These are phyloP conservation scores for Beauveria bassiana DNA, from an alignment of 2,329 filamentous ascomycete species.

Conservation along the genomic window DNA sequence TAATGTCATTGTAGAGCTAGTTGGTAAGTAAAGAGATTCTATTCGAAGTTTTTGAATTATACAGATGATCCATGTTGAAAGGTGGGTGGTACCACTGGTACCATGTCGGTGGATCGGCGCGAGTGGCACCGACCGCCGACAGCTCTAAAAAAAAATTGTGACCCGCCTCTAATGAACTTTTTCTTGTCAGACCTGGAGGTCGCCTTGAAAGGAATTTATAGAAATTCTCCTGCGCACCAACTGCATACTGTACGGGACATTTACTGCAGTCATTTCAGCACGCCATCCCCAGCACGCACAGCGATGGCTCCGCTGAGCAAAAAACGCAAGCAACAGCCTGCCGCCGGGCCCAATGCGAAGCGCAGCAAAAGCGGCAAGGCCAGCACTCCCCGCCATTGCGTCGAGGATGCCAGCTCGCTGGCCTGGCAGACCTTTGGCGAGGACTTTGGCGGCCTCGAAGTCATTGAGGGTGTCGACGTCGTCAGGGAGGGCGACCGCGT, in stretches of 20 bases:
- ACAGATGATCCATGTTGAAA: no score
- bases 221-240: background rate
- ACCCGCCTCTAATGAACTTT: background rate
- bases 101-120: constrained; percentile 6
- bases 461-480: constrained; percentile 87
- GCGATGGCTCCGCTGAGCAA: constrained; percentile 26
- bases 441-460: constrained; percentile 86
- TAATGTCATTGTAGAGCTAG: no score
- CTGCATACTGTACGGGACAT: background rate
- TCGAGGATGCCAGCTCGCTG: constrained; percentile 40
- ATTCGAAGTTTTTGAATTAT: no score
- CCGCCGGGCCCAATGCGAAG: constrained; percentile 27
- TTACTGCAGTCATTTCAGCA: background rate
- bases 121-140: constrained; percentile 1
- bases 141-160: background rate
- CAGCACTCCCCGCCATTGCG: constrained; percentile 14
- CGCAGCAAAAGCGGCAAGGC: constrained; percentile 28
- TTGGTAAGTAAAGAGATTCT: no score
- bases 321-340: constrained; percentile 31
- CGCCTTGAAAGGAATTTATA: background rate
- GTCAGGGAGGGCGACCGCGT: constrained; percentile 54
- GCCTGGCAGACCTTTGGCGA: constrained; percentile 74
- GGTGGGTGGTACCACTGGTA: background rate
- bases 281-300: background rate
- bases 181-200: background rate